Percentiles rank a stretch among this genome's conserved stretches.
Evolutionary conservation across 441 rosid genomes (phyloP).

Genomic region (Pelargonium australe): DNA sequence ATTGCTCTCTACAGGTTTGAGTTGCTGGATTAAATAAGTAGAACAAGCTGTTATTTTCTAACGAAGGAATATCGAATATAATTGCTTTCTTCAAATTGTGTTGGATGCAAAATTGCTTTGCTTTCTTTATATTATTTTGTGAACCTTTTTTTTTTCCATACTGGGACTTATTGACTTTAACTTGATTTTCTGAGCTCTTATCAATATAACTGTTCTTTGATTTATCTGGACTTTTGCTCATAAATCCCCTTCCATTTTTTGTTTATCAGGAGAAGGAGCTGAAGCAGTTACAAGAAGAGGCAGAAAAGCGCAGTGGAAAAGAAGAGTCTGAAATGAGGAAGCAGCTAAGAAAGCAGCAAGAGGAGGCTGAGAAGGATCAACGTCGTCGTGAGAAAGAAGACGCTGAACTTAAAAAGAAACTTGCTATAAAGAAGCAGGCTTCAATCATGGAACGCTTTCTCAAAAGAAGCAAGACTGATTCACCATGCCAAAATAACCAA

Average conservation of each 20-base stretch:
- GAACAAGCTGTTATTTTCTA: too few species aligned
- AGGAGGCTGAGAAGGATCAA: conserved; percentile 64
- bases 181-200: too few species aligned
- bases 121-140: background rate
- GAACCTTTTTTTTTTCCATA: background rate
- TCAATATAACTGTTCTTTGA: too few species aligned
- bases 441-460: conserved; percentile 84
- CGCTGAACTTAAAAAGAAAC: conserved; percentile 55
- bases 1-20: too few species aligned
- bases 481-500: conserved; percentile 29
- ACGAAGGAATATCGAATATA: background rate
- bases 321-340: conserved; percentile 56
- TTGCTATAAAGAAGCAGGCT: conserved; percentile 66
- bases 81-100: background rate
- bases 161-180: too few species aligned
- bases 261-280: conserved; percentile 60
- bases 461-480: conserved; percentile 44
- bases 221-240: too few species aligned
- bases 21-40: too few species aligned
- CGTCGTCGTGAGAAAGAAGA: conserved; percentile 66
- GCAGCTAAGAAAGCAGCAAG: conserved; percentile 60
- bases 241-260: background rate
- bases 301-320: conserved; percentile 52
- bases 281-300: conserved; percentile 53
- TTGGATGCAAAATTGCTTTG: background rate